Base-by-base conservation (phyloP, 176 grass and related monocot genomes). In the Eleusine coracana region DNA sequence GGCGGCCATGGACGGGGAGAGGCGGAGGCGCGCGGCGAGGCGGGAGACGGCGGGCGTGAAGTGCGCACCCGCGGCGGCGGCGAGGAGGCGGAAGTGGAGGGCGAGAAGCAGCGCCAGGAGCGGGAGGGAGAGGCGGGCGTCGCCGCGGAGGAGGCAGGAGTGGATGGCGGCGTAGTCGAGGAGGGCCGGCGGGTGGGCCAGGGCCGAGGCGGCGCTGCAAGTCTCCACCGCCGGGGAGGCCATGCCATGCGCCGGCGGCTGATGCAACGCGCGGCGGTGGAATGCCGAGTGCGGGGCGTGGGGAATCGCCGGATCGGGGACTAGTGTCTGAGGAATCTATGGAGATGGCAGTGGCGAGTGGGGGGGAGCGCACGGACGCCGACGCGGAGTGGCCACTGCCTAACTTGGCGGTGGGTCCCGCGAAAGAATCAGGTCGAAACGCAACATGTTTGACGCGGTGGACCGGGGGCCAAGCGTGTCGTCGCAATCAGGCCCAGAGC, bases 1-100 rank as follows among this genome's bases (percentile, higher is more conserved):
- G 69, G 92, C 95, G 70, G 95, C 90, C 92, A 94, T 94, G 71
- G 88, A 92, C 0, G 95, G 90, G 21, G 95, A 94, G 49, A 97
- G 80, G 31, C 95, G 88, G 21, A 97, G 92, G 31, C 75, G 81
- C 48, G 68, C 13, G 23, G 87, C 86, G 71, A 97, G 88, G 82
- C 84, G 90, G 17, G 92, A 84, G 20, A 93, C 92, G 6, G 84
- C 84, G 0, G 92, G 95, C n/a, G 90, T 84, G 88, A 97, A 94
- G 89, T 82, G 86, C 2, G 75, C 45, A 0, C 88, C 84, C 21
- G 90, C 95, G 6, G 90, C 67, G 36, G 83, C 34, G 41, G 90
- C 92, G 28, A 97, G 88, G 83, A 97, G 14, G 63, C 82, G 84
- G 78, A 97, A 97, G 83, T 97, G 92, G 73, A 94, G 59, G 27